A percentile compares a stretch with the other conserved stretches of the same genome.
phyloP scores from a whole-genome alignment of 2,329 filamentous ascomycete species.

The Fusarium newnesense region DNA sequence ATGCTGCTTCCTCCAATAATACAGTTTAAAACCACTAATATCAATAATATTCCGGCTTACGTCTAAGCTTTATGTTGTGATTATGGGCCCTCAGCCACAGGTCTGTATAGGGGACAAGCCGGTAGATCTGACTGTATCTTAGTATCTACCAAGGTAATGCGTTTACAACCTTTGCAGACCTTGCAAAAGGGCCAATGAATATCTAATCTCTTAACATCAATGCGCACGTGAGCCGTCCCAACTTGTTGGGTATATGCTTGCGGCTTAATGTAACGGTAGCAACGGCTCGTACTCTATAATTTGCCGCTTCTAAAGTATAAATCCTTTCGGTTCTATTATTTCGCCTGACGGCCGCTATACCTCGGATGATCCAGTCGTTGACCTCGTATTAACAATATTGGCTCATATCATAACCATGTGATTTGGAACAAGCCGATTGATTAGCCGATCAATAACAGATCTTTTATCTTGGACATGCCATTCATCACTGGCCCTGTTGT shows the following conservation, averaged over 20 bases:
- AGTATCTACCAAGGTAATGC: background rate
- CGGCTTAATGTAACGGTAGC: background rate
- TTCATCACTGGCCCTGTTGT: no score
- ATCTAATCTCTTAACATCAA: background rate
- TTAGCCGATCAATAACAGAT: background rate
- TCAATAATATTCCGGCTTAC: background rate
- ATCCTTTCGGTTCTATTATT: background rate
- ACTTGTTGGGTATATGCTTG: background rate
- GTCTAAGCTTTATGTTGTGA: rapidly evolving
- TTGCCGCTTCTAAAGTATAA: background rate
- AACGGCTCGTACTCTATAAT: background rate
- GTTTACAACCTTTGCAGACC: no score
- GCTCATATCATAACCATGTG: background rate
- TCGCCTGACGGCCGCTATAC: rapidly evolving
- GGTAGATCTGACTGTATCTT: background rate
- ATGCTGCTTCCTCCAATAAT: background rate
- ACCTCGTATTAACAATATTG: rapidly evolving
- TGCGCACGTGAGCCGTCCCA: background rate
- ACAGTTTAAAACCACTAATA: rapidly evolving
- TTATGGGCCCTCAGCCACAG: rapidly evolving
- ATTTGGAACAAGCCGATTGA: background rate
- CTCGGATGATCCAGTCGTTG: rapidly evolving
- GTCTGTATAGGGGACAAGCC: rapidly evolving
- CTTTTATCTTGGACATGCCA: background rate
- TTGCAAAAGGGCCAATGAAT: background rate